Conservation (phyloP, 331 rosid genomes). For the Rosa hybrid region DNA sequence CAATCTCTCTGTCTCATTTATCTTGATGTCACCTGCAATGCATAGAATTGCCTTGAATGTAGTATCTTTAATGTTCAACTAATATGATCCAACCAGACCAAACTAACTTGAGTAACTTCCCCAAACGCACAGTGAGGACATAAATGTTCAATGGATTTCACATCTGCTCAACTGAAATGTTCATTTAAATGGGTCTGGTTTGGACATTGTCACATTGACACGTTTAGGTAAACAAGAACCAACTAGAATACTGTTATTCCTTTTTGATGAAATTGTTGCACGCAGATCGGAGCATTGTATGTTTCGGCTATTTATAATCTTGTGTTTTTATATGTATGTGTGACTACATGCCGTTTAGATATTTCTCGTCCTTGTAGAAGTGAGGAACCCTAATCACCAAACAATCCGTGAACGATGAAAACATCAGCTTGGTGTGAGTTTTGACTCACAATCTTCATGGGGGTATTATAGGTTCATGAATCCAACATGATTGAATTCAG, state of each 20-base stretch:
- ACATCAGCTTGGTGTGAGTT: conserved; percentile 8
- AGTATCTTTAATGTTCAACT: background rate
- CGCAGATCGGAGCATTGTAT: background rate
- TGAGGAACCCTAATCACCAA: background rate
- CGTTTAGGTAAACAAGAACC: background rate
- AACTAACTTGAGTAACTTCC: background rate
- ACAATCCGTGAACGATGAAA: conserved; percentile 1
- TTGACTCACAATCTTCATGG: background rate
- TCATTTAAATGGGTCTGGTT: background rate
- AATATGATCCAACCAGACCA: background rate
- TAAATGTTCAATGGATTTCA: background rate
- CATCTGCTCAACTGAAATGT: background rate
- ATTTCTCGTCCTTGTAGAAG: background rate
- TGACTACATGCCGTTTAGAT: background rate
- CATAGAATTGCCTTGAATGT: background rate
- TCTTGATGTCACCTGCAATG: background rate
- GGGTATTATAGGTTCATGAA: background rate
- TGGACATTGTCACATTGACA: background rate
- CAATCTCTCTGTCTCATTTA: background rate
- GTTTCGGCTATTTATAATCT: background rate
- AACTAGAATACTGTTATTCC: background rate
- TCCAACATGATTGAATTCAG: conserved; percentile 3
- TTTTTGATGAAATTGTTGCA: background rate
- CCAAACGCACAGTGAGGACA: background rate
- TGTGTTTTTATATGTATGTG: background rate